Conservation (phyloP, 257 asterid genomes). For the Agastache rugosa region DNA sequence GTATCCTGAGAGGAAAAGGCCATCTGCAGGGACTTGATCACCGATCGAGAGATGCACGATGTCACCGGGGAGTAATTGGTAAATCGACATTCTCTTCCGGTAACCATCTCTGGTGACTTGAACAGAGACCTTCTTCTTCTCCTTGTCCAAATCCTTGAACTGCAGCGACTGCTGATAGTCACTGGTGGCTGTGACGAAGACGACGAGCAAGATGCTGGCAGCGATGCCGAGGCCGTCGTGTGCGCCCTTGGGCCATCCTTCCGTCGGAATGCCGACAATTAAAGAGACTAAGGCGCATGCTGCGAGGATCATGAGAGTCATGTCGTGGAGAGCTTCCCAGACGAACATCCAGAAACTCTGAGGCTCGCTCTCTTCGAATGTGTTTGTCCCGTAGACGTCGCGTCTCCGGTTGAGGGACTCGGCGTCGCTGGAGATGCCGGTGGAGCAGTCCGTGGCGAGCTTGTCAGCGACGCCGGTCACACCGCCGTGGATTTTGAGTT, state of each 20-base stretch:
- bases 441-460: constrained; percentile 58
- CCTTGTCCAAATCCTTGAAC: constrained; percentile 88
- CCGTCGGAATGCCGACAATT: constrained; percentile 80
- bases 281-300: constrained; percentile 81
- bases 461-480: constrained; percentile 59
- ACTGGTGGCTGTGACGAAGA: constrained; percentile 89
- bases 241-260: constrained; percentile 96
- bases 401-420: constrained; percentile 58
- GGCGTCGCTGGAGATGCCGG: constrained; percentile 58
- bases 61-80: constrained; percentile 78
- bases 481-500: constrained; percentile 78
- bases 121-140: constrained; percentile 81
- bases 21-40: constrained; percentile 97
- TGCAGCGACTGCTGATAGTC: constrained; percentile 90
- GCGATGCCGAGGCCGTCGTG: constrained; percentile 97
- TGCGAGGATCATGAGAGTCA: constrained; percentile 94
- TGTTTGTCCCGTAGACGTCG: constrained; percentile 65
- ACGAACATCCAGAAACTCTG: constrained; percentile 83
- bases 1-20: constrained; percentile 82
- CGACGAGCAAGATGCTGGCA: constrained; percentile 83
- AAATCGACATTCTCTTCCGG: constrained; percentile 76
- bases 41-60: constrained; percentile 88
- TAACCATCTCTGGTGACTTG: constrained; percentile 85
- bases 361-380: constrained; percentile 59
- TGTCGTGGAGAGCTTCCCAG: constrained; percentile 93